These are phyloP conservation scores for Fusarium drepaniforme DNA, from an alignment of 2,329 filamentous ascomycete genomes.

Conservation along the genomic window DNA sequence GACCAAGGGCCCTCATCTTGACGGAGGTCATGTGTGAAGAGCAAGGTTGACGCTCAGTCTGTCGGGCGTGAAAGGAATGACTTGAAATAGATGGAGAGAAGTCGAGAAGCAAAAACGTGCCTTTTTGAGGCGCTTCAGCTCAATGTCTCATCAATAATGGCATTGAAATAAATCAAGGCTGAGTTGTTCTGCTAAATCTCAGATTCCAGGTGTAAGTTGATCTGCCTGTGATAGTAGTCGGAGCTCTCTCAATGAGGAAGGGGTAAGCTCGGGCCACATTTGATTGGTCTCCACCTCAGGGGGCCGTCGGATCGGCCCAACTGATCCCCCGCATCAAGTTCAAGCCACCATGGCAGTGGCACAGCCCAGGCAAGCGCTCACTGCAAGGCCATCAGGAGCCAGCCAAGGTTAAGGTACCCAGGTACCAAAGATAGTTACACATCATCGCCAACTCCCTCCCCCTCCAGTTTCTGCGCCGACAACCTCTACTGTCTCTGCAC, in stretches of 20 bases:
- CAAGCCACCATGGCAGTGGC: slow-evolving; percentile 29
- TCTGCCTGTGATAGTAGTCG: background rate
- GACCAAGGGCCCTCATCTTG: slow-evolving; percentile 42
- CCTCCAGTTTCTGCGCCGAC: slow-evolving; percentile 6
- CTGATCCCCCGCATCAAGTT: slow-evolving; percentile 42
- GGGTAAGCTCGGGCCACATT: background rate
- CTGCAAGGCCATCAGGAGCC: background rate
- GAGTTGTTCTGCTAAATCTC: background rate
- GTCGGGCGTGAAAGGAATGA: background rate
- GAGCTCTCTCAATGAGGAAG: background rate
- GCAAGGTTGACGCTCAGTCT: background rate
- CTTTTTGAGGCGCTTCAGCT: background rate
- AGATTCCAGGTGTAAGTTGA: background rate
- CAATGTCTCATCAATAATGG: background rate
- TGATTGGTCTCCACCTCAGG: slow-evolving; percentile 1
- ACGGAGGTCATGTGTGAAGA: background rate
- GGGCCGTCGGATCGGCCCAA: slow-evolving; percentile 50
- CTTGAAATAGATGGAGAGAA: background rate
- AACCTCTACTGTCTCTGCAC: background rate
- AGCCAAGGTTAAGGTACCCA: background rate
- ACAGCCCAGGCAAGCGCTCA: background rate
- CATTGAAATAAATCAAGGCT: background rate
- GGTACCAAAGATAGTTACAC: slow-evolving; percentile 37
- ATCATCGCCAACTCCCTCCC: slow-evolving; percentile 30
- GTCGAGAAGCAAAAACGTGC: background rate